phyloP scores from a whole-genome alignment of 2,329 filamentous ascomycete species.

The Scedosporium aurantiacum region DNA sequence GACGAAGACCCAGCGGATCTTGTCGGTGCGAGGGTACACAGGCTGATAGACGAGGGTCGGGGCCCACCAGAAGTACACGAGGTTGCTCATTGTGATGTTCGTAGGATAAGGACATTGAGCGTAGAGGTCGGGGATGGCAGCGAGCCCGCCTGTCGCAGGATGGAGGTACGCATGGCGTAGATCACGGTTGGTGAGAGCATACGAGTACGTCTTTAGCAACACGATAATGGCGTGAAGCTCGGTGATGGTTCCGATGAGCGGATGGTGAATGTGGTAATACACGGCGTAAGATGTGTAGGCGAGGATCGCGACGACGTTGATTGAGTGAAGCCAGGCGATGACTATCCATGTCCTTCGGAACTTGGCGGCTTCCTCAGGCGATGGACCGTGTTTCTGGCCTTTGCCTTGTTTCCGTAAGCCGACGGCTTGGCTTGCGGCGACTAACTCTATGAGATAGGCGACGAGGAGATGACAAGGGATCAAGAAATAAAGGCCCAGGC shows the following conservation, averaged over 20 bases:
- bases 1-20: slow-evolving; percentile 81
- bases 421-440: slow-evolving; percentile 69
- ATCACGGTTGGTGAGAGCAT: slow-evolving; percentile 93
- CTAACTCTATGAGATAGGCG: slow-evolving; percentile 80
- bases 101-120: slow-evolving; percentile 72
- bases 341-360: slow-evolving; percentile 71
- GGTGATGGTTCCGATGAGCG: slow-evolving; percentile 80
- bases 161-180: slow-evolving; percentile 83
- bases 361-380: slow-evolving; percentile 49
- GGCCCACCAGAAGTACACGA: slow-evolving; percentile 96
- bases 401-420: slow-evolving; percentile 44
- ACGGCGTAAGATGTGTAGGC: slow-evolving; percentile 73
- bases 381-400: slow-evolving; percentile 33
- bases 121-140: slow-evolving; percentile 72
- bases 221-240: slow-evolving; percentile 90
- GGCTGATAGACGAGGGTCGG: slow-evolving; percentile 95
- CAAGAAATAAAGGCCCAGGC: slow-evolving; percentile 67
- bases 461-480: slow-evolving; percentile 86
- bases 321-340: slow-evolving; percentile 67
- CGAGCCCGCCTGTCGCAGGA: slow-evolving; percentile 53
- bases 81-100: slow-evolving; percentile 80
- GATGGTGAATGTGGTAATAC: slow-evolving; percentile 86
- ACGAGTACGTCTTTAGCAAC: slow-evolving; percentile 92
- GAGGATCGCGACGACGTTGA: slow-evolving; percentile 77
- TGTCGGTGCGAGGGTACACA: slow-evolving; percentile 75